Percentiles rank a stretch among this genome's conserved stretches.
Evolutionary conservation across 2,329 filamentous ascomycete genomes (phyloP).

Genomic region (Truncatella angustata): DNA sequence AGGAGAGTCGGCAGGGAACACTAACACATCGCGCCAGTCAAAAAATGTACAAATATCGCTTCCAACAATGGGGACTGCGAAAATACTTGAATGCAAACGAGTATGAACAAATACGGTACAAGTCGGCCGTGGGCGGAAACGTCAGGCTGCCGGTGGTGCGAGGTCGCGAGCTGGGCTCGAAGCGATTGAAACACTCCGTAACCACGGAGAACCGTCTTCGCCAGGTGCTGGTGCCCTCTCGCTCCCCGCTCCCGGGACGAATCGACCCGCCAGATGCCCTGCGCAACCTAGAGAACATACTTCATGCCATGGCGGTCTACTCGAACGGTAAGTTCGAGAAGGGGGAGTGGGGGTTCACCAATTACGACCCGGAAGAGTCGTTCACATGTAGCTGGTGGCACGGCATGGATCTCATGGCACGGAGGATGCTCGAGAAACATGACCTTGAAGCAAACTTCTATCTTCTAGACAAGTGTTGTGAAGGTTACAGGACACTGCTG

Average conservation of each 20-base stretch:
- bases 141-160: neutral
- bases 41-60: slow-evolving; percentile 56
- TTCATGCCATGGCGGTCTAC: neutral
- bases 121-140: neutral
- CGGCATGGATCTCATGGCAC: neutral
- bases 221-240: neutral
- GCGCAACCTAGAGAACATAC: neutral
- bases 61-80: slow-evolving; percentile 53
- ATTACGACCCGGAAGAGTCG: neutral
- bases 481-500: neutral
- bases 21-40: slow-evolving; percentile 32
- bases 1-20: neutral
- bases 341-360: no score
- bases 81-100: slow-evolving; percentile 35
- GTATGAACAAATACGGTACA: neutral
- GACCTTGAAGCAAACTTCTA: neutral
- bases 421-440: neutral
- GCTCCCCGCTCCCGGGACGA: neutral
- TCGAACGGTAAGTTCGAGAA: neutral
- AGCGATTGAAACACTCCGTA: neutral
- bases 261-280: neutral
- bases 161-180: neutral
- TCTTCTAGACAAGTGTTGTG: neutral
- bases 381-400: neutral
- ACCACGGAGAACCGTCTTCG: neutral